A percentile compares a stretch with the other conserved stretches of the same genome.
Evolutionary conservation across 345 rosid species (phyloP).

Genomic region (Pistacia vera): DNA sequence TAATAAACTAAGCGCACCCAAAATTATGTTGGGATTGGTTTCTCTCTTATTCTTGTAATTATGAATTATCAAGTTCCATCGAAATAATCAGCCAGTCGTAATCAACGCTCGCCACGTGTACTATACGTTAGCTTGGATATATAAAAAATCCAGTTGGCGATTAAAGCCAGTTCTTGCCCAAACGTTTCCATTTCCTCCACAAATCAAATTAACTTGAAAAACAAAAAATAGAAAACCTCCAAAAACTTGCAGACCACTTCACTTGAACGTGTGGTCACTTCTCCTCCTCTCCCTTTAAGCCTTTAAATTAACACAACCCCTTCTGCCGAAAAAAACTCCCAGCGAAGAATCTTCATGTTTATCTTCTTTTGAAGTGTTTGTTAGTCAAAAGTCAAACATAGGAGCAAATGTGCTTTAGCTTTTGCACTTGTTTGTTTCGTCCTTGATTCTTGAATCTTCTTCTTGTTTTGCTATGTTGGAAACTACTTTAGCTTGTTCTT

Average conservation of each 20-base stretch:
- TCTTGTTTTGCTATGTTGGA: constrained; percentile 45
- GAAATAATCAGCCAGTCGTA: background rate
- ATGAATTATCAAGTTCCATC: background rate
- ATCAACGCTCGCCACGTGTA: constrained; percentile 4
- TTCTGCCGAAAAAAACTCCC: constrained; percentile 12
- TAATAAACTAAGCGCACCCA: no score
- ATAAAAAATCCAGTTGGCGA: background rate
- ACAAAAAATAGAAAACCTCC: background rate
- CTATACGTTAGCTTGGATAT: background rate
- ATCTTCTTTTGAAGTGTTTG: constrained; percentile 8
- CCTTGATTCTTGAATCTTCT: background rate
- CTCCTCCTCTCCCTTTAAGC: constrained; percentile 28
- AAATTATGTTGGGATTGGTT: no score
- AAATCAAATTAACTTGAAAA: no score
- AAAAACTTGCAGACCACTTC: background rate
- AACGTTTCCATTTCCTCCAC: background rate
- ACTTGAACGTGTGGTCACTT: constrained; percentile 40
- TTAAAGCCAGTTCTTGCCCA: background rate
- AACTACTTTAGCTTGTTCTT: constrained; percentile 49
- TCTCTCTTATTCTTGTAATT: background rate
- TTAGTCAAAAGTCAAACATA: constrained; percentile 13
- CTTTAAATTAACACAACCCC: background rate
- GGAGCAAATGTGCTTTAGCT: constrained; percentile 26
- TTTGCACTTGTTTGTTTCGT: background rate
- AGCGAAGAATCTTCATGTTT: constrained; percentile 1